Evolutionary conservation across 148 eudicot species (phyloP), one percentile per base, ranked within the genome.

Genomic region (Selenicereus undatus): DNA sequence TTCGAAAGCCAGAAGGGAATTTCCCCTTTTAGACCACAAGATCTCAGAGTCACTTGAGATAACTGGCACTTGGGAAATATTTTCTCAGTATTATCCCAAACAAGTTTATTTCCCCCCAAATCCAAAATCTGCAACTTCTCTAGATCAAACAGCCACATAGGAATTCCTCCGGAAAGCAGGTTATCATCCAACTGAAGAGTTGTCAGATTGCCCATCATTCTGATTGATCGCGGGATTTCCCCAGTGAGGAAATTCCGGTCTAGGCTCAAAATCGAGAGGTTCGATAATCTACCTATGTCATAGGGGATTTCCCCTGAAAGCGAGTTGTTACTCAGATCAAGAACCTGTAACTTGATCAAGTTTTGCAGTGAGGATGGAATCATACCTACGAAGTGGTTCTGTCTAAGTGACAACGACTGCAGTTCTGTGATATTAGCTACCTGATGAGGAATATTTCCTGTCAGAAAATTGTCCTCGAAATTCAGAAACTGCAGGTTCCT

Each of bases 1-100:
- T 83, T 82, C 11, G 88, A 90, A 82, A 90, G 45, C 90, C 92
- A 90, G 1, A 16, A 39, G 3, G 92, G 92, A 39, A 90, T 86
- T 75, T 71, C 29, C 36, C 89, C 93, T 52, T 81, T 27, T 27
- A 90, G 75, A 2, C 83, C 81, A 83, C 89, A 87, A n/a, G 91
- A 89, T 35, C 70, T 78, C 58, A 90, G 76, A 36, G 87, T 83
- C 20, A 90, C 84, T 71, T 82, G 17, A 70, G 88, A 83, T 71
- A 90, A 79, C 76, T 35, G 76, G 68, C 90, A 89, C 79, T 83
- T 85, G 0, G 90, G 90, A 42, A 80, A 79, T 7, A 90, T 42
- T 22, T 73, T 81, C 14, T 50, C 58, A 45, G 78, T 71, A 62
- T 82, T 78, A 80, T 88, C 85, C 85, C 86, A 85, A 14, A 26